These are phyloP conservation scores for Cryomyces minteri DNA, from an alignment of 495 filamentous ascomycete species.

Conservation along the genomic window DNA sequence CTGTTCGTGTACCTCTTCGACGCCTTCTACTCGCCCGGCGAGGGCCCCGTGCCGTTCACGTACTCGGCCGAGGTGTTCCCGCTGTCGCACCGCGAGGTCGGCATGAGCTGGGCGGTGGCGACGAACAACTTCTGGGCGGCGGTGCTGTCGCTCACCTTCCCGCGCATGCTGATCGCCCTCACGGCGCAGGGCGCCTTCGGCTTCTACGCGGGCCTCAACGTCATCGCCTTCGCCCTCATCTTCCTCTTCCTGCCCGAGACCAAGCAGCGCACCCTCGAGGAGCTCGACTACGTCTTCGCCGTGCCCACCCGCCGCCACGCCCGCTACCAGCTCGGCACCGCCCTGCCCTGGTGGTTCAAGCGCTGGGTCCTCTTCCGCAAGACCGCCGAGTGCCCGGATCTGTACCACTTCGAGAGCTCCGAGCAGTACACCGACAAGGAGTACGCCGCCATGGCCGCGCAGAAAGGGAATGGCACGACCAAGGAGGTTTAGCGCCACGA, in stretches of 20 bases:
- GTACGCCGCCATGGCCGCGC: too few species aligned
- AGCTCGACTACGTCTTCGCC: conserved; percentile 22
- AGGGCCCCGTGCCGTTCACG: conserved; percentile 17
- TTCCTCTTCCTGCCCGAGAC: conserved; percentile 65
- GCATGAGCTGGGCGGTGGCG: conserved; percentile 19
- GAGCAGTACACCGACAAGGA: too few species aligned
- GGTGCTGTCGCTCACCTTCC: conserved; percentile 16
- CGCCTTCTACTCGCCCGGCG: conserved; percentile 10
- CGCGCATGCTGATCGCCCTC: conserved; percentile 12
- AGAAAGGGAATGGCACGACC: too few species aligned
- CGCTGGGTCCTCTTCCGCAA: conserved; percentile 42
- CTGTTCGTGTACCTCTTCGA: conserved; percentile 23
- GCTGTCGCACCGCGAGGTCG: conserved; percentile 16
- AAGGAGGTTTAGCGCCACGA: too few species aligned
- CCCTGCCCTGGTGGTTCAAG: conserved; percentile 50
- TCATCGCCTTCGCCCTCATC: conserved; percentile 50
- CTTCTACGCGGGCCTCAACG: conserved; percentile 50
- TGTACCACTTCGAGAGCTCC: neutral
- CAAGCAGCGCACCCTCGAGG: conserved; percentile 57
- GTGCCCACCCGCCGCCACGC: conserved; percentile 15
- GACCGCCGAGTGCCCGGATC: conserved; percentile 21
- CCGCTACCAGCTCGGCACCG: conserved; percentile 30
- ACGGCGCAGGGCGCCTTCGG: conserved; percentile 21
- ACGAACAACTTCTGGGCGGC: conserved; percentile 17
- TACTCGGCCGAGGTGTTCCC: conserved; percentile 22